Evolutionary conservation across 306 rosid species (phyloP).

Genomic region (Oemleria cerasiformis): DNA sequence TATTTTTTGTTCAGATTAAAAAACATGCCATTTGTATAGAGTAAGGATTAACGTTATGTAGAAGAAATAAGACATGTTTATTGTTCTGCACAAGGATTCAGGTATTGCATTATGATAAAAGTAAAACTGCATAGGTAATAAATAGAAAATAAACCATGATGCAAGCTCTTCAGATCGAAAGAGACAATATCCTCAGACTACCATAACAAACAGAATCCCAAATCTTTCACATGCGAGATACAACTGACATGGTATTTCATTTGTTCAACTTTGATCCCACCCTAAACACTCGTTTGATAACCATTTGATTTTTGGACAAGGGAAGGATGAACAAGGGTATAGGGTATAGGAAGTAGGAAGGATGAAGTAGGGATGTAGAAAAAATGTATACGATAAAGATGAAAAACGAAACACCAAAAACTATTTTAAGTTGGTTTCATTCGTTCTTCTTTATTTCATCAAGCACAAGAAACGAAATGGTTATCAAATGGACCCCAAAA

Average conservation of each 20-base stretch:
- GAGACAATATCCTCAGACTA: background rate
- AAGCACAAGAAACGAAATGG: background rate
- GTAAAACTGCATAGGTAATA: background rate
- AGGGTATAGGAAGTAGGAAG: background rate
- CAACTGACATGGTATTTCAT: background rate
- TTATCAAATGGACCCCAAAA: background rate
- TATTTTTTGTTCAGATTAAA: conserved; percentile 17
- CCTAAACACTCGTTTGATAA: background rate
- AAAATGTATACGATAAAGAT: no score
- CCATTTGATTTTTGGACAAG: background rate
- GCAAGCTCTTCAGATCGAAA: background rate
- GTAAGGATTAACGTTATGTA: conserved; percentile 42
- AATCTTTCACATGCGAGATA: background rate
- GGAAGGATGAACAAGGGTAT: background rate
- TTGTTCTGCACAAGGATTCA: conserved; percentile 5
- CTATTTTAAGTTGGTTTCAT: no score
- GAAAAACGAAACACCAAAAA: background rate
- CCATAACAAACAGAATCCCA: background rate
- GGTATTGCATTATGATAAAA: background rate
- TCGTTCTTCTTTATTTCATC: no score
- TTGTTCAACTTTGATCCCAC: background rate
- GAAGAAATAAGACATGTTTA: conserved; percentile 23
- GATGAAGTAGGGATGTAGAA: background rate
- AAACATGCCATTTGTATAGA: conserved; percentile 46
- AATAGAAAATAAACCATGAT: no score